Evolutionary conservation across 169 alveolate genomes (phyloP).

Genomic region (Plasmodium gonderi): DNA sequence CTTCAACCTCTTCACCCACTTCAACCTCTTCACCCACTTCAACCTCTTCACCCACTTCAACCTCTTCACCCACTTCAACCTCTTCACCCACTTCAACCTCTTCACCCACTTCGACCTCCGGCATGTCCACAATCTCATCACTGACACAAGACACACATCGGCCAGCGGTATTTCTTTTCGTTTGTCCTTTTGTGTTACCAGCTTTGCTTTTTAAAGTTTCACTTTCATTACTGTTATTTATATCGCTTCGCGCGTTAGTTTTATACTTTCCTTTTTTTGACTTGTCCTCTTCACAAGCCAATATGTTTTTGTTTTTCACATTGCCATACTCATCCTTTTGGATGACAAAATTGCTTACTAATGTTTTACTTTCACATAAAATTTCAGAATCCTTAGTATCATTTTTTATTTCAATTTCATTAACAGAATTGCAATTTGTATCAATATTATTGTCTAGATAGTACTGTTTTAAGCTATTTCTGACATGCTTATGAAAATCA

Average conservation of each 20-base stretch:
- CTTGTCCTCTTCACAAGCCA: neutral
- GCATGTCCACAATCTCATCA: no score
- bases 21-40: neutral
- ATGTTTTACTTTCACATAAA: neutral
- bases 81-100: neutral
- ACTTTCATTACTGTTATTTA: neutral
- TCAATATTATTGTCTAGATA: neutral
- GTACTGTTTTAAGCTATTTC: slow-evolving; percentile 17
- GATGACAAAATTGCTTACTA: neutral
- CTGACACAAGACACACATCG: no score
- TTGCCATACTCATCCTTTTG: neutral
- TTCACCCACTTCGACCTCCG: no score
- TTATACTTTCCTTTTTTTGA: neutral
- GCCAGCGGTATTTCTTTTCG: no score
- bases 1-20: neutral
- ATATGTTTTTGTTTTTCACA: neutral
- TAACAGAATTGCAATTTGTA: neutral
- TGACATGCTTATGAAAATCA: slow-evolving; percentile 5
- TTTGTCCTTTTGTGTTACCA: neutral
- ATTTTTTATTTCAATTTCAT: neutral
- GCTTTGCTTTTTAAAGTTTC: neutral
- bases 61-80: neutral
- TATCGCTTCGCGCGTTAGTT: neutral
- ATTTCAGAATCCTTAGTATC: neutral
- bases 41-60: neutral